These are phyloP conservation scores for Afroboletus lepidellus DNA, from an alignment of 1,284 basidiomycete species.

Conservation along the genomic window DNA sequence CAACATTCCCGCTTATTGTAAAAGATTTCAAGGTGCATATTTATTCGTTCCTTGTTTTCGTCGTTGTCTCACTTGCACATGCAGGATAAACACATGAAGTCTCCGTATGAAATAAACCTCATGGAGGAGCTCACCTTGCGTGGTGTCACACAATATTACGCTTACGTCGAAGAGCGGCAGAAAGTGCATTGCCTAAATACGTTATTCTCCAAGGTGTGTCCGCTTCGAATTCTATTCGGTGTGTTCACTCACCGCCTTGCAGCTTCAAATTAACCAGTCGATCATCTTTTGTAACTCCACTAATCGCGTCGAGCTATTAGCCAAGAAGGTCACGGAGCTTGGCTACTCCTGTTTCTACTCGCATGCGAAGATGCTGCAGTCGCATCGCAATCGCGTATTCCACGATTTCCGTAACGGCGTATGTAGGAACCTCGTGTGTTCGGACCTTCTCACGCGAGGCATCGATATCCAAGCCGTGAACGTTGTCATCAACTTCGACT, in stretches of 20 bases:
- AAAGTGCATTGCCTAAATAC: slow-evolving; percentile 99
- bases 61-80: slow-evolving; percentile 2
- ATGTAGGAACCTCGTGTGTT: slow-evolving; percentile 97
- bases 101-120: slow-evolving; percentile 97
- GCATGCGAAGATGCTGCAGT: slow-evolving; percentile 99
- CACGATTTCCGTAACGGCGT: slow-evolving; percentile 99
- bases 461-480: slow-evolving; percentile 99
- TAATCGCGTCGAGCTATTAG: slow-evolving; percentile 97
- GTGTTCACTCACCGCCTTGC: slow-evolving; percentile 13
- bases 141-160: slow-evolving; percentile 99
- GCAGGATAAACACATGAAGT: slow-evolving; percentile 97
- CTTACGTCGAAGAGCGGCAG: slow-evolving; percentile 98
- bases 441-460: slow-evolving; percentile 94
- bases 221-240: background rate
- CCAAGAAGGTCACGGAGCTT: slow-evolving; percentile 98
- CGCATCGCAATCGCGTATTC: slow-evolving; percentile 98
- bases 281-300: slow-evolving; percentile 99
- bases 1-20: slow-evolving; percentile 98
- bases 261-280: slow-evolving; percentile 99
- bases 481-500: slow-evolving; percentile 99
- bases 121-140: slow-evolving; percentile 99
- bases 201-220: slow-evolving; percentile 85
- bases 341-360: slow-evolving; percentile 99
- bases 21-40: slow-evolving; percentile 91
- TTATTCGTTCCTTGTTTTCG: background rate